Evolutionary conservation across 2,329 filamentous ascomycete genomes (phyloP), one percentile per base, ranked within the genome.

Genomic region (Hymenoscyphus salicellus): DNA sequence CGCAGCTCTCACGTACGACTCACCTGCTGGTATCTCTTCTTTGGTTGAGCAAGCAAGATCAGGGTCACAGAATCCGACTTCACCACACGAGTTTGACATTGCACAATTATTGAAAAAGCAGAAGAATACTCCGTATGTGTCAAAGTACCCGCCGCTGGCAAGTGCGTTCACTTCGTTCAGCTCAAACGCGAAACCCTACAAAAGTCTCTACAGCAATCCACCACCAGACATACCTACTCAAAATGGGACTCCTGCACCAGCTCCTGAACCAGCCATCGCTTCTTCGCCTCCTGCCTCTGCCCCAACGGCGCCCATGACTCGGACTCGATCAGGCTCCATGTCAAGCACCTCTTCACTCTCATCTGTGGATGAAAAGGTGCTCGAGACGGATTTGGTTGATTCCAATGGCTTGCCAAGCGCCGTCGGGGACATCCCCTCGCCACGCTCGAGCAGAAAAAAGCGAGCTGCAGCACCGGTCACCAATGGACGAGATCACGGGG

Each of bases 331-430:
- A 8, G 57, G 62, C 17, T 76, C 74, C 20, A 62, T 72, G 11
- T 76, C 76, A 7, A 78, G 72, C 64, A 70, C 69, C 16, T 79
- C 77, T n/a, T 77, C 75, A 10, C 68, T 79, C 41, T 77, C 77
- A 26, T 78, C 76, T 4, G 67, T 78, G 14, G 73, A 76, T 60
- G 73, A 74, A 58, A 61, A 71, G 6, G 62, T 74, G 11, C 61
- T 74, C 26, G 67, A 64, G 17, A 61, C 36, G 26, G 32, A 33
- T 23, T 8, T n/a, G 23, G 58, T 16, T 23, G 46, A 49, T 32
- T 28, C 20, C 20, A 33, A 43, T 60, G 38, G 43, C 57, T 28
- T 62, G 36, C 55, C 60, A 43, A 38, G 60, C n/a, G 55, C 38
- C 36, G 33, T 41, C 33, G 32, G 38, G 26, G 36, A 41, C 26